These are phyloP conservation scores for Oryza officinalis DNA, from an alignment of 176 grass and related monocot genomes.

Conservation along the genomic window DNA sequence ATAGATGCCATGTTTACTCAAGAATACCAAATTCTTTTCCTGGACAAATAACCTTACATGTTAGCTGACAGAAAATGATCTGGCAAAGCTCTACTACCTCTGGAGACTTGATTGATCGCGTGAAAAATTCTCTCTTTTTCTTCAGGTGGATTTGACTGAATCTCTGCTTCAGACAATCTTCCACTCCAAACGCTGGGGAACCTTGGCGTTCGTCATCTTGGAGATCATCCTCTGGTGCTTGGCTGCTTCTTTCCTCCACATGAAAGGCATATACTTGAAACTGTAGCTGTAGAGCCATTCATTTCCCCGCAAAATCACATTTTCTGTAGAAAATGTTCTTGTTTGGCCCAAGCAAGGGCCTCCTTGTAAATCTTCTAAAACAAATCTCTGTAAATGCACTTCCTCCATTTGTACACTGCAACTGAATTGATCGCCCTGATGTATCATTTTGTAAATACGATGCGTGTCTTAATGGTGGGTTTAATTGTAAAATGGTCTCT, in stretches of 20 bases:
- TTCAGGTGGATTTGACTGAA: constrained; percentile 77
- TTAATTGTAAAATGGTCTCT: background rate
- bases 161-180: constrained; percentile 54
- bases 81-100: background rate
- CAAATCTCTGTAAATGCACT: background rate
- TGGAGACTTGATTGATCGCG: background rate
- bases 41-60: background rate
- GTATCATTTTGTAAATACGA: background rate
- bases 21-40: background rate
- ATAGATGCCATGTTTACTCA: background rate
- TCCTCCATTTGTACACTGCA: background rate
- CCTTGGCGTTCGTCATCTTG: constrained; percentile 67
- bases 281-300: constrained; percentile 53
- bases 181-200: constrained; percentile 73
- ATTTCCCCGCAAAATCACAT: background rate
- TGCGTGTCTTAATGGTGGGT: background rate
- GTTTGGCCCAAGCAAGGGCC: no score
- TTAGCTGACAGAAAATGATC: background rate
- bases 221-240: constrained; percentile 92
- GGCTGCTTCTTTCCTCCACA: constrained; percentile 64
- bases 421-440: background rate
- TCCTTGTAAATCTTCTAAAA: no score
- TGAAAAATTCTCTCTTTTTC: background rate
- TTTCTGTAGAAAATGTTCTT: background rate
- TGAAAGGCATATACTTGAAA: constrained; percentile 78